Percentiles rank a stretch among this genome's conserved stretches.
phyloP scores from a whole-genome alignment of 2,329 filamentous ascomycete genomes.

The Colletotrichum sp. region DNA sequence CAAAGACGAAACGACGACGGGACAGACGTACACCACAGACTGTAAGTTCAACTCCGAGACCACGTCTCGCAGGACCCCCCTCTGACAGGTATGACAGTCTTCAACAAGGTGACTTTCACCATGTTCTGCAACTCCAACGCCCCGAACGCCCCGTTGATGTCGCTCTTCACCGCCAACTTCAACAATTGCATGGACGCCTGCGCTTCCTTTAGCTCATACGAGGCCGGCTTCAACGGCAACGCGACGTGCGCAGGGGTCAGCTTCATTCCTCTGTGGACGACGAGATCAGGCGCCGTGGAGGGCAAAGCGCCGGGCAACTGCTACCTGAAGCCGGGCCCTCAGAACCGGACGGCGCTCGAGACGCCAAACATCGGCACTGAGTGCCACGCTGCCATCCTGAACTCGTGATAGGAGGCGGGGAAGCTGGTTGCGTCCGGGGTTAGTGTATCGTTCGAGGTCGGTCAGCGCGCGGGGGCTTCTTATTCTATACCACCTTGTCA shows the following conservation, averaged over 20 bases:
- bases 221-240: conserved; percentile 13
- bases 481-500: neutral
- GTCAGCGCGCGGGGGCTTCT: neutral
- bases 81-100: conserved; percentile 35
- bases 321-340: conserved; percentile 46
- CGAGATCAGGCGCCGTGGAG: conserved; percentile 33
- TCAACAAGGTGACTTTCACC: conserved; percentile 38
- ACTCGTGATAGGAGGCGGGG: neutral
- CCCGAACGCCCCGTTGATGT: conserved; percentile 38
- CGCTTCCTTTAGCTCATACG: conserved; percentile 33
- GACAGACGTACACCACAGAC: conserved; percentile 42
- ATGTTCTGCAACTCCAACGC: conserved; percentile 51
- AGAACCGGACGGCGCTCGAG: conserved; percentile 32
- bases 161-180: conserved; percentile 48
- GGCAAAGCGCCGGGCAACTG: conserved; percentile 48
- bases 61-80: too few relatives aligned
- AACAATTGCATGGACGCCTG: conserved; percentile 54
- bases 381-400: conserved; percentile 38
- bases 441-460: neutral
- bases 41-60: conserved; percentile 32
- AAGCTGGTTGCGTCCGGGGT: neutral
- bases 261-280: conserved; percentile 49
- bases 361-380: conserved; percentile 37
- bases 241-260: conserved; percentile 38
- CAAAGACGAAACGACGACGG: conserved; percentile 37